Conservation (phyloP, 257 asterid species). For the Coffea canephora region DNA sequence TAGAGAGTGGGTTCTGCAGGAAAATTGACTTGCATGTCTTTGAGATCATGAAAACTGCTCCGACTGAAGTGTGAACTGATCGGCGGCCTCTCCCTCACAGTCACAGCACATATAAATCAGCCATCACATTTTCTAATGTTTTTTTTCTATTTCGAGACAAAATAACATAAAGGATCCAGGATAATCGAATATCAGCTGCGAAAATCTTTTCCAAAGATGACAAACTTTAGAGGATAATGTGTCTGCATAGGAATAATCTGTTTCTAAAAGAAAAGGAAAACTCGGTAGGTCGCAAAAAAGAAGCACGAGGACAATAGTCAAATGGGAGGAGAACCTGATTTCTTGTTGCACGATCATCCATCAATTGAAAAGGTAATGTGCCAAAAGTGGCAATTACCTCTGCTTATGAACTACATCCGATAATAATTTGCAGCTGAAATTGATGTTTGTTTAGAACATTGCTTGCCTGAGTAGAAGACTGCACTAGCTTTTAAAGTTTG, state of each 20-base stretch:
- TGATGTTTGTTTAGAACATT: slow-evolving; percentile 9
- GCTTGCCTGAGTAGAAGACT: slow-evolving; percentile 19
- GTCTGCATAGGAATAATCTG: neutral
- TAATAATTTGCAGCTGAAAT: slow-evolving; percentile 5
- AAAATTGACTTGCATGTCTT: neutral
- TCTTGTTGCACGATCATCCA: slow-evolving; percentile 8
- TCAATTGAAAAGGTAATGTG: slow-evolving; percentile 16
- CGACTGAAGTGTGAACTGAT: neutral
- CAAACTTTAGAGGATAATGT: neutral
- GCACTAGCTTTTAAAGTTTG: neutral
- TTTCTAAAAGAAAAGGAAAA: neutral
- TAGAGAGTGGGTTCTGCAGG: neutral
- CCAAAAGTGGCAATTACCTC: slow-evolving; percentile 14
- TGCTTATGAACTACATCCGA: neutral
- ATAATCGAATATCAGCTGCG: neutral
- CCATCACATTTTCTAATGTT: neutral
- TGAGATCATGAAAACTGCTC: neutral
- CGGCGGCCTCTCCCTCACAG: neutral
- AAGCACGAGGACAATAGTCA: neutral
- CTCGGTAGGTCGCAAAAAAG: neutral
- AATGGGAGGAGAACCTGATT: neutral
- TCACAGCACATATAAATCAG: neutral
- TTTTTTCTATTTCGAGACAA: neutral
- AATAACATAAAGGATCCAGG: neutral
- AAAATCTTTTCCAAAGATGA: neutral